These are phyloP conservation scores for Penicillium subrubescens DNA, from an alignment of 495 filamentous ascomycete species.

Conservation along the genomic window DNA sequence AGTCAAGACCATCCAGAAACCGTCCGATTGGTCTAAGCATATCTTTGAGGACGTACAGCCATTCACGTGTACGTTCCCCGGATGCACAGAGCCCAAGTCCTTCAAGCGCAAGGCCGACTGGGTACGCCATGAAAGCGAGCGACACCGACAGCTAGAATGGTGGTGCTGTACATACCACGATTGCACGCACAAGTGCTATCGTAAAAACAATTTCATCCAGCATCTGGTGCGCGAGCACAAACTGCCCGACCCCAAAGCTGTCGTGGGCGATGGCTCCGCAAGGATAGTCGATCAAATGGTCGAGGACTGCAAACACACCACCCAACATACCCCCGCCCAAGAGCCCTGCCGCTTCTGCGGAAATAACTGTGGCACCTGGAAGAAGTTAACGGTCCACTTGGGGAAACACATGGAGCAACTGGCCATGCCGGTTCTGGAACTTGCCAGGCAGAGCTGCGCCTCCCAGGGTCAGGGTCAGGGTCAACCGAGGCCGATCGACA, in stretches of 20 bases:
- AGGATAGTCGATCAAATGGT: constrained; percentile 64
- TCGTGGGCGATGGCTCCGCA: constrained; percentile 30
- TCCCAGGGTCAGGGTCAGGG: constrained; percentile 15
- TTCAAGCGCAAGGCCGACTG: constrained; percentile 98
- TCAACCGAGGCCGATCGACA: not conserved
- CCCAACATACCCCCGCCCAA: constrained; percentile 62
- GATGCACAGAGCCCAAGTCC: constrained; percentile 85
- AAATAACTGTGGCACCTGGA: constrained; percentile 81
- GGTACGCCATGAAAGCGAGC: constrained; percentile 95
- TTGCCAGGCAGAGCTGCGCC: constrained; percentile 55
- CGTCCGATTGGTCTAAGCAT: constrained; percentile 98
- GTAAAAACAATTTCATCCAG: constrained; percentile 94
- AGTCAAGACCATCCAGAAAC: constrained; percentile 88
- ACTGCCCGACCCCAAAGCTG: constrained; percentile 71
- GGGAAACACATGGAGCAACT: constrained; percentile 98
- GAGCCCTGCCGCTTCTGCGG: constrained; percentile 93
- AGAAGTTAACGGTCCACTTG: constrained; percentile 90
- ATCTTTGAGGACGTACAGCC: constrained; percentile 95
- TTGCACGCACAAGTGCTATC: constrained; percentile 82
- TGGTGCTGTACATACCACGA: constrained; percentile 85
- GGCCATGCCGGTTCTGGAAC: constrained; percentile 77
- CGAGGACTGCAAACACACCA: constrained; percentile 76
- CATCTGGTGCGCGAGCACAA: constrained; percentile 95
- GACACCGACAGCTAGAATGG: constrained; percentile 89
- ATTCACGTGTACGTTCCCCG: constrained; percentile 89